Evolutionary conservation across 257 asterid genomes (phyloP), one percentile per base, ranked within the genome.

Genomic region (Salvia hispanica): DNA sequence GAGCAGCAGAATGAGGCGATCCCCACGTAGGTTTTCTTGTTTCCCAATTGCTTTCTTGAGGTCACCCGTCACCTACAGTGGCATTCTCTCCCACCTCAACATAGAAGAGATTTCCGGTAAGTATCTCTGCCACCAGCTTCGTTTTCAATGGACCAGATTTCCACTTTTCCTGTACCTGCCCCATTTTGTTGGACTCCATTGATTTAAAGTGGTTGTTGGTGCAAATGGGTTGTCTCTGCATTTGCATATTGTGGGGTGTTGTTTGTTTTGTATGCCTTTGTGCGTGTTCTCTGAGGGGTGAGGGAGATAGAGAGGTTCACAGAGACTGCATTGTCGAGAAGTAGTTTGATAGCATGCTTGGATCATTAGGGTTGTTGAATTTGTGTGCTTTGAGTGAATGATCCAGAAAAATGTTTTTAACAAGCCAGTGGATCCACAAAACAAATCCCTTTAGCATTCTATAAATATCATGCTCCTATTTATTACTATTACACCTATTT

Each of bases 91-190:
- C 72, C 4, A 85, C 79, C 53, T 76, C 81, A 9, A 88, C 54
- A 25, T 81, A 66, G 75, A 92, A 86, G 4, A 83, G 44, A 14
- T 58, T 61, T 31, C 96, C 93, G 4, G 96, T 88, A 3, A 86
- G 46, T 69, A 92, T 76, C 75, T 90, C 88, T 52, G 76, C 78
- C 11, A 70, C 73, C 45, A 88, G 71, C 81, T 83, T 85, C 90
- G 82, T 91, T 68, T 69, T 66, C 5, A 37, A 9, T 18, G 3
- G 33, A 31, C n/a, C 43, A 11, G 7, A 67, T 8, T 16, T 5
- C 56, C 45, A 34, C 9, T 10, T 71, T 11, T 50, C 6, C 4
- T 36, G 21, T 44, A 25, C 11, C 25, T 36, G 3, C 58, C 28
- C 65, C 71, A 40, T 67, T 39, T 52, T 16, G 4, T 4, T 4